Conservation (phyloP, 192 early-diverging fungal genomes). For the Allomyces javanicus region DNA sequence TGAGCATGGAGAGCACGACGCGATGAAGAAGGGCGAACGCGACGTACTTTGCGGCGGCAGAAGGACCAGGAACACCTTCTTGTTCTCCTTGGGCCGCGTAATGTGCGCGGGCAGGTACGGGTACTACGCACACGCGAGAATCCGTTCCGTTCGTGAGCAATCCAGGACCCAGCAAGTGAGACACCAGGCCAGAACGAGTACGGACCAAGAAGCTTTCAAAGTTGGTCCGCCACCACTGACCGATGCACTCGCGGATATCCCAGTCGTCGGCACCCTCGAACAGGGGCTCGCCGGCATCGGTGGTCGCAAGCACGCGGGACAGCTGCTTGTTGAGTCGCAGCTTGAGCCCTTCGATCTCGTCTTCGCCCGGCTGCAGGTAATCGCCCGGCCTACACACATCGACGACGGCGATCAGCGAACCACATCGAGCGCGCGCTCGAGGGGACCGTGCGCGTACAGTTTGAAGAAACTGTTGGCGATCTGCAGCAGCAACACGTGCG, state of each 20-base stretch:
- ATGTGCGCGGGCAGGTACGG: constrained; percentile 62
- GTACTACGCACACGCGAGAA: constrained; percentile 23
- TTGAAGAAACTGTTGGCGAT: constrained; percentile 54
- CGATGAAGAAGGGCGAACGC: background rate
- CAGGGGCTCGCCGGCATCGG: too few relatives aligned
- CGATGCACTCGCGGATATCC: constrained; percentile 53
- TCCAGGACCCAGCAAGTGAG: too few relatives aligned
- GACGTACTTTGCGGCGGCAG: constrained; percentile 33
- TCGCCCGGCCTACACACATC: constrained; percentile 38
- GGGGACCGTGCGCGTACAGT: constrained; percentile 9
- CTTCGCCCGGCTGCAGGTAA: constrained; percentile 47
- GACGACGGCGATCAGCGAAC: background rate
- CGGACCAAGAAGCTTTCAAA: constrained; percentile 57
- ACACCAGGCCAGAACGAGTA: background rate
- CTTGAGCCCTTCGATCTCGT: constrained; percentile 51
- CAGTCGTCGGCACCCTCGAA: constrained; percentile 22
- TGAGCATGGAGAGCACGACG: background rate
- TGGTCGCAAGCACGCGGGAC: constrained; percentile 10
- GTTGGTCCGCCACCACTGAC: constrained; percentile 52
- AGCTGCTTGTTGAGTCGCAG: constrained; percentile 34
- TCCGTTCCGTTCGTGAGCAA: too few relatives aligned
- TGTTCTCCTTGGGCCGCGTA: constrained; percentile 55
- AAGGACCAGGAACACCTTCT: constrained; percentile 51
- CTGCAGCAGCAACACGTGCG: constrained; percentile 58
- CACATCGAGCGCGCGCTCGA: constrained; percentile 1